These are phyloP conservation scores for Nannizzia gypsea DNA, from an alignment of 2,329 filamentous ascomycete genomes.

Conservation along the genomic window DNA sequence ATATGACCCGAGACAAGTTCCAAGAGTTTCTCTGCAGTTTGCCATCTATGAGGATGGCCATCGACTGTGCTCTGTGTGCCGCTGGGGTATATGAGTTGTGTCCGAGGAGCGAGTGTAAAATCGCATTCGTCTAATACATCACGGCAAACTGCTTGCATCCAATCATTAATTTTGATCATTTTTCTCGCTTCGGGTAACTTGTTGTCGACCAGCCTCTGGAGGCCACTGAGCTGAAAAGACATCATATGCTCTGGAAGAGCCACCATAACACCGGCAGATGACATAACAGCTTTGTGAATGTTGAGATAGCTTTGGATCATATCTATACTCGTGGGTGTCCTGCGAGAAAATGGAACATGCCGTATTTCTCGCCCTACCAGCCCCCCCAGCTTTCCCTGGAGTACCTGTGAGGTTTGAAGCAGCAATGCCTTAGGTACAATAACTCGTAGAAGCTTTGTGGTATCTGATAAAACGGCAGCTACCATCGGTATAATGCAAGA, in stretches of 20 bases:
- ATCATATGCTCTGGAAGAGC: slow-evolving; percentile 52
- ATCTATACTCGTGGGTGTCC: slow-evolving; percentile 21
- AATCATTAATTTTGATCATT: slow-evolving; percentile 43
- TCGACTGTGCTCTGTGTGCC: slow-evolving; percentile 43
- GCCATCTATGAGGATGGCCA: slow-evolving; percentile 46
- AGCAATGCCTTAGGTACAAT: slow-evolving; percentile 51
- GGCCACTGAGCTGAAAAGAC: slow-evolving; percentile 52
- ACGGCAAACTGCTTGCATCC: slow-evolving; percentile 39
- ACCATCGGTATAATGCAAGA: slow-evolving; percentile 60
- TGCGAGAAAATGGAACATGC: slow-evolving; percentile 49
- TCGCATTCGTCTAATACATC: slow-evolving; percentile 55
- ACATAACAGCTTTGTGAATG: slow-evolving; percentile 26
- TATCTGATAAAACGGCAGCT: slow-evolving; percentile 43
- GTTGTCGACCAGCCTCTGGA: slow-evolving; percentile 44
- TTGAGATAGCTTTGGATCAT: slow-evolving; percentile 25
- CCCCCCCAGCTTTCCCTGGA: slow-evolving; percentile 45
- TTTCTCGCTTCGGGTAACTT: slow-evolving; percentile 29
- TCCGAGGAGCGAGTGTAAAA: slow-evolving; percentile 48
- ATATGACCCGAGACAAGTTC: slow-evolving; percentile 26
- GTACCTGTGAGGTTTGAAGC: slow-evolving; percentile 48
- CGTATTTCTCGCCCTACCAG: slow-evolving; percentile 44
- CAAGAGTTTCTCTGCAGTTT: slow-evolving; percentile 43
- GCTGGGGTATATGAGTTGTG: slow-evolving; percentile 53
- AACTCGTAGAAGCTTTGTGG: slow-evolving; percentile 41
- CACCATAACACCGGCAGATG: slow-evolving; percentile 42